Evolutionary conservation across 2,329 filamentous ascomycete genomes (phyloP).

Genomic region (Diaporthe destruens): DNA sequence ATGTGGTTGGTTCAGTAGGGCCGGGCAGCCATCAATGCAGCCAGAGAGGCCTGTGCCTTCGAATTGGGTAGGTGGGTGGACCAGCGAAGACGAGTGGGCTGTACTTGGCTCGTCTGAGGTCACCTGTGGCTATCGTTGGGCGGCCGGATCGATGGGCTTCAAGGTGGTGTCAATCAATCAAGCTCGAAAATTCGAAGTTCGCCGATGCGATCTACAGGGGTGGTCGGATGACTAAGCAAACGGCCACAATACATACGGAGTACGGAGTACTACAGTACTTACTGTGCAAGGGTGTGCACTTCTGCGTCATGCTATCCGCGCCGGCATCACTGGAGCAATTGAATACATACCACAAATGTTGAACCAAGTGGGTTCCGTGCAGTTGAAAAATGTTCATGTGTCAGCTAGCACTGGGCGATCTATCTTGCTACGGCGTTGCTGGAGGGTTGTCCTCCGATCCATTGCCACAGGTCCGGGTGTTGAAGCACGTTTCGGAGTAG

Average conservation of each 20-base stretch:
- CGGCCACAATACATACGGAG: too few species aligned
- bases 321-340: not conserved
- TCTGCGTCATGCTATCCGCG: not conserved
- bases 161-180: constrained; percentile 24
- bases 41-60: constrained; percentile 5
- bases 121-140: constrained; percentile 19
- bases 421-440: not conserved
- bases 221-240: constrained; percentile 9
- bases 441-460: not conserved
- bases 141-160: constrained; percentile 11
- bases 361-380: not conserved
- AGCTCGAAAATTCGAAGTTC: constrained; percentile 40
- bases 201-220: constrained; percentile 34
- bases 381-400: not conserved
- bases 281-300: not conserved
- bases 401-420: not conserved
- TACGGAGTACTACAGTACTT: too few species aligned
- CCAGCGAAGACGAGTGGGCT: constrained; percentile 12
- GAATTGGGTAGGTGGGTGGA: constrained; percentile 14
- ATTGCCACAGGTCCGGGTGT: not conserved
- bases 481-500: not conserved
- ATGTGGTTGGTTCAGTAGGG: constrained; percentile 36
- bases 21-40: constrained; percentile 33
- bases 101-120: constrained; percentile 15
- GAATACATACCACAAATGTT: too few species aligned